Evolutionary conservation across 1,284 basidiomycete genomes (phyloP).

Genomic region (Malassezia vespertilionis): DNA sequence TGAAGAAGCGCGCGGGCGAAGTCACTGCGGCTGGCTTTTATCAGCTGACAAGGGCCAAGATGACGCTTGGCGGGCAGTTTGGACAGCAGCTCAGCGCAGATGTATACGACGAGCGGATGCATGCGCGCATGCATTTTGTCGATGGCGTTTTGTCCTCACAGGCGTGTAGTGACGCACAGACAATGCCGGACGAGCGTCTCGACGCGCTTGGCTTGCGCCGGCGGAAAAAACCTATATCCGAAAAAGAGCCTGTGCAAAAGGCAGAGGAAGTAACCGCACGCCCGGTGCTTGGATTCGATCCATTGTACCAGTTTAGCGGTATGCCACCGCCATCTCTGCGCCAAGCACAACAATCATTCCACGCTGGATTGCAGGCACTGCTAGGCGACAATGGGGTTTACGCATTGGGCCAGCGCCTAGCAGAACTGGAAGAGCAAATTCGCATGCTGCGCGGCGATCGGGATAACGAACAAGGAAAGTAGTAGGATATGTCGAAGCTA

Average conservation of each 20-base stretch:
- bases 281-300: conserved; percentile 3
- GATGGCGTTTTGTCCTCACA: neutral
- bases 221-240: neutral
- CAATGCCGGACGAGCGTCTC: neutral
- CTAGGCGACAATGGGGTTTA: neutral
- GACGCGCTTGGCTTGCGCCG: neutral
- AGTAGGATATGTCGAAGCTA: neutral
- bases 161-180: conserved; percentile 3
- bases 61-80: conserved; percentile 19
- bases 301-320: conserved; percentile 25
- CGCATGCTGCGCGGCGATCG: neutral
- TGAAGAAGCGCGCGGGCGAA: neutral
- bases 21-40: conserved; percentile 18
- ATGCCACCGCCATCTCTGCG: conserved; percentile 21
- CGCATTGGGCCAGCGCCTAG: neutral
- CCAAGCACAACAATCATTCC: conserved; percentile 22
- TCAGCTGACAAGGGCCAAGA: conserved; percentile 27
- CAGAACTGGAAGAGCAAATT: conserved; percentile 2
- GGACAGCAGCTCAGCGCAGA: conserved; percentile 21
- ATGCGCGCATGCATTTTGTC: neutral
- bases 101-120: conserved; percentile 25
- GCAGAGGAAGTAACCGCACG: neutral
- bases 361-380: neutral
- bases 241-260: neutral
- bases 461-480: neutral